A percentile compares a stretch with the other conserved stretches of the same genome.
Evolutionary conservation across 768 basidiomycete species (phyloP).

Genomic region (Leccinum obscurum): DNA sequence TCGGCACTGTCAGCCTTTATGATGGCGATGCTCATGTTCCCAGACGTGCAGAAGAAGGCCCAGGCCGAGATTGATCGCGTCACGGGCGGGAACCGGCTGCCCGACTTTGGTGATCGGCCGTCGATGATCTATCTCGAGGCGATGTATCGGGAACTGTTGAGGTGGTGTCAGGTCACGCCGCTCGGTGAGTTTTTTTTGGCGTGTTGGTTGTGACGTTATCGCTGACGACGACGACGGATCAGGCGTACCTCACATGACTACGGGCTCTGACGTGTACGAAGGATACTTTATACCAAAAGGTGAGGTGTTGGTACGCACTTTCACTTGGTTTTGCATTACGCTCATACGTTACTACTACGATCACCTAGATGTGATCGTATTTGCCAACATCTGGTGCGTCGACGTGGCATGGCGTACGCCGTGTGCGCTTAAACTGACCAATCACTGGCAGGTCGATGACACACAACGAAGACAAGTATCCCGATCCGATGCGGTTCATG

Average conservation of each 20-base stretch:
- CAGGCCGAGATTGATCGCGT: conserved; percentile 30
- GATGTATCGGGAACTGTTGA: conserved; percentile 20
- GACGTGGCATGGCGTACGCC: neutral
- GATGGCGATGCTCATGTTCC: conserved; percentile 28
- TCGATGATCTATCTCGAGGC: conserved; percentile 30
- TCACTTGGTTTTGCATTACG: neutral
- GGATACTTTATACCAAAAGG: conserved; percentile 24
- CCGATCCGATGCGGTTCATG: conserved; percentile 22
- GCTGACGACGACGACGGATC: neutral
- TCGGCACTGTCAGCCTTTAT: conserved; percentile 28
- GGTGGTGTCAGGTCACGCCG: conserved; percentile 28
- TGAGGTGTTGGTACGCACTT: neutral
- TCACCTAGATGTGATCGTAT: conserved; percentile 26
- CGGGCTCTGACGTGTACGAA: conserved; percentile 15
- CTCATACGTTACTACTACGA: neutral
- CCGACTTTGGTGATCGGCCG: conserved; percentile 20
- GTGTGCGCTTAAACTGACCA: neutral
- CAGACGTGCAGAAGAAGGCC: conserved; percentile 24
- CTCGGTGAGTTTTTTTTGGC: conserved; percentile 16
- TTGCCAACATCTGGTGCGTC: conserved; percentile 19
- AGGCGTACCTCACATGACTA: conserved; percentile 33
- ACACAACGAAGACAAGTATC: conserved; percentile 26
- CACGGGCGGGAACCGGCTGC: conserved; percentile 17
- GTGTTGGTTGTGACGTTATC: neutral
- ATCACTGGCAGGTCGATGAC: conserved; percentile 23